A percentile compares a stretch with the other conserved stretches of the same genome.
These are phyloP conservation scores for Lasiosphaeria hispida DNA, from an alignment of 495 filamentous ascomycete species.

Conservation along the genomic window DNA sequence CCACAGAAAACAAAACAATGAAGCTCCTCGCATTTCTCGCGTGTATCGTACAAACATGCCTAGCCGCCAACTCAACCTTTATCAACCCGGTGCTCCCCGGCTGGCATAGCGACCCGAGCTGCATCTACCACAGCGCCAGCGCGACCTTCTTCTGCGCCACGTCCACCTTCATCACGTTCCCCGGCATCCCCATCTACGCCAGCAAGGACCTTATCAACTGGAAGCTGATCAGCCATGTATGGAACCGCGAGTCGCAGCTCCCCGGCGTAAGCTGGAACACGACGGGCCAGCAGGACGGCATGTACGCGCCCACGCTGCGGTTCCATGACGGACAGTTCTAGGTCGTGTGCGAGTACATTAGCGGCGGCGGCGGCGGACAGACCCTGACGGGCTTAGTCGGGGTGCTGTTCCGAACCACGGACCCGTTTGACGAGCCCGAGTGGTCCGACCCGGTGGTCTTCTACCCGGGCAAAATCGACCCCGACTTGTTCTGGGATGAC, in stretches of 20 bases:
- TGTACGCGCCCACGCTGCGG: slow-evolving; percentile 36
- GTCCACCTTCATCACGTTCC: slow-evolving; percentile 38
- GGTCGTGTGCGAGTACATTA: slow-evolving; percentile 41
- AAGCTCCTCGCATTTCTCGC: too few species aligned
- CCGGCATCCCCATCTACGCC: slow-evolving; percentile 36
- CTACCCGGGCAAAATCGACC: slow-evolving; percentile 35
- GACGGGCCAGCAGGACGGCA: slow-evolving; percentile 29
- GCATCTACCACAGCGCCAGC: slow-evolving; percentile 27
- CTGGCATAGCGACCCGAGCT: slow-evolving; percentile 38
- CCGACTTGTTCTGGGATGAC: slow-evolving; percentile 48
- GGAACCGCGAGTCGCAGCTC: slow-evolving; percentile 23
- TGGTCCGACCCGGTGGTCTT: slow-evolving; percentile 44
- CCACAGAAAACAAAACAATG: too few species aligned
- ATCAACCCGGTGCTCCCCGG: slow-evolving; percentile 35
- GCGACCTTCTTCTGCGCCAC: slow-evolving; percentile 37
- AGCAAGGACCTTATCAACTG: slow-evolving; percentile 36
- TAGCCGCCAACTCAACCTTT: slow-evolving; percentile 32
- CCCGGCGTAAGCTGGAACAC: slow-evolving; percentile 21
- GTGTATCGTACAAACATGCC: too few species aligned
- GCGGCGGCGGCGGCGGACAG: slow-evolving; percentile 19
- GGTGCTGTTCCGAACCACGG: slow-evolving; percentile 31
- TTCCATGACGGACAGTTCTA: slow-evolving; percentile 39
- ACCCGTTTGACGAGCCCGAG: slow-evolving; percentile 28
- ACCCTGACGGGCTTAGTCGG: too few species aligned
- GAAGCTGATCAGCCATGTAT: slow-evolving; percentile 29